Evolutionary conservation across 768 basidiomycete species (phyloP), one percentile per base, ranked within the genome.

Genomic region (Hygrocybe punicea): DNA sequence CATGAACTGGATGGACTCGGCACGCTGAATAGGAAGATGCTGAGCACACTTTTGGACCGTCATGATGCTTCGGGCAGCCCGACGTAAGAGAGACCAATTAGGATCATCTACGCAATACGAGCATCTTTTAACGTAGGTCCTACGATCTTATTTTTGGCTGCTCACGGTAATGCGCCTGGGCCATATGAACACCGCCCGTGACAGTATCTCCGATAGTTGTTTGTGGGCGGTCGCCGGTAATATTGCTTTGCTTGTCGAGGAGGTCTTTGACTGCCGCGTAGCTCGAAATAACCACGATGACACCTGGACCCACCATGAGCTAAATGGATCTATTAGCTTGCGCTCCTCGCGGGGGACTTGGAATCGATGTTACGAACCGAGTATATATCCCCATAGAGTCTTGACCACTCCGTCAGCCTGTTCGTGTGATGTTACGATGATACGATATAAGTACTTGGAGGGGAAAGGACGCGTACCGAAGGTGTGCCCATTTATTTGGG

Each of bases 1-100:
- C 58, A 73, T 58, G 33, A 73, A 59, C 51, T 71, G 71, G 14
- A 60, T 50, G 10, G 66, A 53, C 55, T 71, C 69, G 1, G 66
- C 65, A 7, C 53, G 57, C 48, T 70, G 70, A 10, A 67, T 62
- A 3, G 61, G 63, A 11, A 65, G 51, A 51, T 63, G 63, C 34
- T 49, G 36, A 7, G 55, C 50, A 37, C 58, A 61, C 2, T 61
- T 61, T 39, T 67, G 61, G 3, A 42, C 40, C 4, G 40, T 42
- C 40, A 42, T 42, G 52, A 54, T 59, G n/a, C 55, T 55, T 14
- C 65, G 58, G 1, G 57, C 49, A 2, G 63, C 56, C 53, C 64
- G 67, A 17, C 64, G 57, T 9, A 53, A 33, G 9, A 44, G 45
- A n/a, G 39, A 40, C 58, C 58, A 64, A 11, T 45, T 51, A 19